Base-by-base conservation (phyloP, 2,329 filamentous ascomycete species). In the Aspergillus sp. region DNA sequence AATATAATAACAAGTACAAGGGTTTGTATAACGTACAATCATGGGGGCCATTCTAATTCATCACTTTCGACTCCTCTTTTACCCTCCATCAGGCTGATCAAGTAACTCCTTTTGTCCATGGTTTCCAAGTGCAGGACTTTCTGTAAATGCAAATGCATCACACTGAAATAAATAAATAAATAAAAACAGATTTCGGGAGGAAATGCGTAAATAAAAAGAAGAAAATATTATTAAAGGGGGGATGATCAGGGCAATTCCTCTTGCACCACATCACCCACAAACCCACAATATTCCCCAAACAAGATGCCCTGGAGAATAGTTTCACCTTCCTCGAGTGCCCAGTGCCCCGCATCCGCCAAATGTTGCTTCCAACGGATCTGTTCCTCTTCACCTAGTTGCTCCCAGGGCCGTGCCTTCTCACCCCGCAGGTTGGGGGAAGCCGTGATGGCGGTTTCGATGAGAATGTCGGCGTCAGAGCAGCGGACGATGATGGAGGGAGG, bases 321-420 rank as follows among this genome's bases (percentile, higher is more conserved):
- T 70, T 91, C 88, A 3, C 87, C 86, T 73, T 91, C 86, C 32
- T 80, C 75, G 60, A 84, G 82, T n/a, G 79, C 79, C 88, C 88
- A 94, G 51, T 89, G 80, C 0, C 88, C 88, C 0, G 86, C 83
- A 43, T 83, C 75, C 43, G 73, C 72, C 31, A 94, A 73, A 59
- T 76, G 79, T 52, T 77, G 66, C 68, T 82, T 88, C 89, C 89
- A 94, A 12, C 72, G 69, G 40, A 73, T 68, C 61, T 79, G 79
- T 64, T 90, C 79, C 42, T 78, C 67, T 9, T 76, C 70, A 5
- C 73, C 72, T 36, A 95, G 67, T 46, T 90, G 80, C 45, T 89
- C 82, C 87, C 88, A 94, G 43, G 75, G 71, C 64, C 54, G 53
- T 30, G 48, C 39, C 7, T 56, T 48, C 35, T 56, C 47, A 12